Base-by-base conservation (phyloP, 768 basidiomycete genomes). In the Cystobasidium ongulense region DNA sequence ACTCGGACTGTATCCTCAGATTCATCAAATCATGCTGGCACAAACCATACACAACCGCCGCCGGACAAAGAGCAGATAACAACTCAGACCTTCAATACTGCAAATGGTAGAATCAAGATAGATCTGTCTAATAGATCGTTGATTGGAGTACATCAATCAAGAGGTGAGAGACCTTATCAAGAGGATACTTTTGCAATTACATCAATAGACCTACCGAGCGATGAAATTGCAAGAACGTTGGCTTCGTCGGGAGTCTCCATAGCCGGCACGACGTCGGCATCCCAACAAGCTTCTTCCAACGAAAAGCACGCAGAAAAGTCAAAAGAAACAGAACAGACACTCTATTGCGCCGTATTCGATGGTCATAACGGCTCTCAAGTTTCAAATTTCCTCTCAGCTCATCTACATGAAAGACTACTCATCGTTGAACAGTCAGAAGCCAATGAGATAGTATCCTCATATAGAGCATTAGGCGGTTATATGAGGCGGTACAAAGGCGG, bases 151-250 rank as follows among this genome's bases (percentile, higher is more conserved):
- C 57, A 62, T 29, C 78, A 79, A 35, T 76, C 76, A 8, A 64
- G 78, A 10, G 78, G 78, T n/a, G 78, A 78, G 36, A 64, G 78
- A 8, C 73, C 78, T 67, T 78, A 79, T 33, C 79, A 79, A 52
- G 78, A 79, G 59, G 79, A 79, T 57, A 50, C 75, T 10, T 78
- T 63, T 29, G 29, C 75, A 8, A 73, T 78, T 1, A 29, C 23
- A 23, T 77, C 78, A 3, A 35, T 79, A n/a, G 10, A 73, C 0
- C 2, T 78, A 0, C 77, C 78, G 0, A 36, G 29, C 0, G 46
- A 59, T 0, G 75, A 75, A 0, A 63, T 79, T 11, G 68, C 66
- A 17, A 36, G 63, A 43, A 77, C 57, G 25, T 27, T 59, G 5
- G 76, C 68, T 57, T 78, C 71, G 38, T 75, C 63, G 74, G 71